A percentile compares a stretch with the other conserved stretches of the same genome.
Evolutionary conservation across 2,329 filamentous ascomycete species (phyloP).

Genomic region (Beauveria brongniartii): DNA sequence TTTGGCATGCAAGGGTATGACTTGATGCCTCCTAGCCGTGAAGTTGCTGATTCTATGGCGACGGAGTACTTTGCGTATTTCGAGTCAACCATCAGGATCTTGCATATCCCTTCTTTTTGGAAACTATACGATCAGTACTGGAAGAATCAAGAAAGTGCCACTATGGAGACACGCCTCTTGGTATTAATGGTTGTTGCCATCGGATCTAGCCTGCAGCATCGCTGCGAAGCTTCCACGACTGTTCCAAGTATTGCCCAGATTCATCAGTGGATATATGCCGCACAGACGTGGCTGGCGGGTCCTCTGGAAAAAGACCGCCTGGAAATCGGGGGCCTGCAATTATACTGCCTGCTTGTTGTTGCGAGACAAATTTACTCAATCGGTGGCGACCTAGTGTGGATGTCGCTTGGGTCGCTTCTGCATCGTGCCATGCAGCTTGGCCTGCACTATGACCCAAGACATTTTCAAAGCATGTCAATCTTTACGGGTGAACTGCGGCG

Average conservation of each 20-base stretch:
- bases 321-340: slow-evolving; percentile 27
- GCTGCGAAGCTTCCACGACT: not conserved
- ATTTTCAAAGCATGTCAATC: slow-evolving; percentile 26
- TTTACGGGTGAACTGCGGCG: slow-evolving; percentile 31
- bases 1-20: slow-evolving; percentile 16
- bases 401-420: slow-evolving; percentile 31
- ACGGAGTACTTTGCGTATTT: slow-evolving; percentile 39
- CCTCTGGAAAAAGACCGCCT: slow-evolving; percentile 26
- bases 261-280: slow-evolving; percentile 32
- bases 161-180: slow-evolving; percentile 23
- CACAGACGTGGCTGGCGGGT: slow-evolving; percentile 33
- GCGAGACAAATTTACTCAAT: slow-evolving; percentile 33
- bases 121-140: slow-evolving; percentile 40
- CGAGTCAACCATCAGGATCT: slow-evolving; percentile 41
- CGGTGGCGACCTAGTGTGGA: slow-evolving; percentile 33
- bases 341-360: slow-evolving; percentile 31
- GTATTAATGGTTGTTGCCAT: slow-evolving; percentile 33
- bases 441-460: slow-evolving; percentile 33
- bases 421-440: slow-evolving; percentile 37
- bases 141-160: slow-evolving; percentile 23
- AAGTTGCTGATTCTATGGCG: slow-evolving; percentile 32
- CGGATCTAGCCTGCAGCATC: slow-evolving; percentile 23
- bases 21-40: slow-evolving; percentile 21
- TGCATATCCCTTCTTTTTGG: slow-evolving; percentile 46
- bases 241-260: slow-evolving; percentile 13